phyloP scores from a whole-genome alignment of 805 yeast genomes.

The Yarrowia yakushimensis region DNA sequence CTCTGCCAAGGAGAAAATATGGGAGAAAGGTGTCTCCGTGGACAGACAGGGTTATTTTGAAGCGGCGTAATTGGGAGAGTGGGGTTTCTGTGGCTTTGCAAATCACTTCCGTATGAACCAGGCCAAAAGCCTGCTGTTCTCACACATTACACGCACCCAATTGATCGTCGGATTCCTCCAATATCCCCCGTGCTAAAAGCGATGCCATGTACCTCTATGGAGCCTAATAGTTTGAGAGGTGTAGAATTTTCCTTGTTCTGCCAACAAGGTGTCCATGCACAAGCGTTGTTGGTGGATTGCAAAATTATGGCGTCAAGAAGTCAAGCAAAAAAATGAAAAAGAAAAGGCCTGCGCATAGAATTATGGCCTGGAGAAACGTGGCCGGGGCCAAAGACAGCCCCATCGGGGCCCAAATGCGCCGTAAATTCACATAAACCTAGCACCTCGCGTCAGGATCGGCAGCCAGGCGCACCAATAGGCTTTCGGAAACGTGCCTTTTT shows the following conservation, averaged over 20 bases:
- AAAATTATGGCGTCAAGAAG: background rate
- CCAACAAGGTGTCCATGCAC: background rate
- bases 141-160: background rate
- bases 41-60: too few species aligned
- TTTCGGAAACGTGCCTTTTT: slow-evolving; percentile 8
- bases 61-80: too few species aligned
- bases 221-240: background rate
- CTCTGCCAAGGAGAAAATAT: background rate
- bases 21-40: too few species aligned
- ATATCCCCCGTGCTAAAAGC: slow-evolving; percentile 12
- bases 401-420: background rate
- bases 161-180: background rate
- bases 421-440: background rate
- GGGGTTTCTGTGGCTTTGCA: too few species aligned
- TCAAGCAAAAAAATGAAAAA: too few species aligned
- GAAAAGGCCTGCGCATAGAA: background rate
- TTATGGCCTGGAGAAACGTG: background rate
- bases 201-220: background rate
- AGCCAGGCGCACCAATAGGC: background rate
- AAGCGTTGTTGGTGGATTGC: background rate
- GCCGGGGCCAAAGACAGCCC: background rate
- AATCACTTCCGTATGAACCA: too few species aligned
- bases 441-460: background rate
- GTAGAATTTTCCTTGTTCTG: background rate
- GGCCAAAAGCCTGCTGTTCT: background rate